Conservation (phyloP, 148 eudicot species). For the Vaccinium vitisidaea region DNA sequence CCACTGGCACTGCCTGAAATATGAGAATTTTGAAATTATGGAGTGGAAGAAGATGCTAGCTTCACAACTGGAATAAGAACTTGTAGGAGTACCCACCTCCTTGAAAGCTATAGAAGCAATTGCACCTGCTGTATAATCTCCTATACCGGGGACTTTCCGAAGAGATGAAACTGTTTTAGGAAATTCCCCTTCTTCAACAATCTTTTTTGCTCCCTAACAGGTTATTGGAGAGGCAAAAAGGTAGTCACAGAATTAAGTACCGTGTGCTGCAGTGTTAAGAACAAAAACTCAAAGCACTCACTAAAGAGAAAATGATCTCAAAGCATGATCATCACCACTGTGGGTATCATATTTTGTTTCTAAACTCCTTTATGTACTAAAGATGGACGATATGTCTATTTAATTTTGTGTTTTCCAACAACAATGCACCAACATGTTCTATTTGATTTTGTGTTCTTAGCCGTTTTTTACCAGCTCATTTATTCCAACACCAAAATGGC, state of each 20-base stretch:
- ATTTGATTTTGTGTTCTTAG: not conserved
- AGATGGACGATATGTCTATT: not conserved
- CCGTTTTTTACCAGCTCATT: not conserved
- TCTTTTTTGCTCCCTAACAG: slow-evolving; percentile 77
- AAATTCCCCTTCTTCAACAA: slow-evolving; percentile 70
- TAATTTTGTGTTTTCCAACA: not conserved
- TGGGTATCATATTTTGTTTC: not conserved
- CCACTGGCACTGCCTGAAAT: slow-evolving; percentile 83
- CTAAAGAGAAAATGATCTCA: not conserved
- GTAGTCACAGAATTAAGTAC: slow-evolving; percentile 11
- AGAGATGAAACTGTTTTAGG: slow-evolving; percentile 67
- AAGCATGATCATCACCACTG: not conserved
- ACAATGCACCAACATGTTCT: not conserved
- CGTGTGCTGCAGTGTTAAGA: not conserved
- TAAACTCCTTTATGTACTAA: not conserved
- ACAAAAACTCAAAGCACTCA: not conserved
- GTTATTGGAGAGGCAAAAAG: not conserved
- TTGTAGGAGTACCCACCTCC: slow-evolving; percentile 45
- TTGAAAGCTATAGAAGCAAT: slow-evolving; percentile 91
- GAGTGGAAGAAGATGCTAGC: slow-evolving; percentile 7
- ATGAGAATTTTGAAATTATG: slow-evolving; percentile 14
- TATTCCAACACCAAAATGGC: slow-evolving; percentile 3
- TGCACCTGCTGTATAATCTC: slow-evolving; percentile 94
- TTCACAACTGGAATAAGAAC: not conserved
- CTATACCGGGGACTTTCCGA: slow-evolving; percentile 76